phyloP scores from a whole-genome alignment of 2,329 filamentous ascomycete species.

The Penicillium janthinellum region DNA sequence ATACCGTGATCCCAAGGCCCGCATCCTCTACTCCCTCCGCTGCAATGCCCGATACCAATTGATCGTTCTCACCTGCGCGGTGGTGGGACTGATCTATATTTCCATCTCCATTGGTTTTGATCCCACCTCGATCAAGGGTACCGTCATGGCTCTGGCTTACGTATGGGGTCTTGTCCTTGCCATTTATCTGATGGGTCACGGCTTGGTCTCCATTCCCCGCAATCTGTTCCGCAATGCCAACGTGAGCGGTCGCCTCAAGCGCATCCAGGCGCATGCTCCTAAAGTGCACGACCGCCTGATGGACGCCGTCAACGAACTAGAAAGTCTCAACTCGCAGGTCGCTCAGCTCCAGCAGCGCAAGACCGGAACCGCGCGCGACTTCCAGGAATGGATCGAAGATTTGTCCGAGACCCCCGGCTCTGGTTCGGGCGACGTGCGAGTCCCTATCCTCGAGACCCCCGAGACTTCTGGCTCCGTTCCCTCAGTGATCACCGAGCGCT shows the following conservation, averaged over 20 bases:
- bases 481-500: slow-evolving; percentile 86
- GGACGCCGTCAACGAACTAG: slow-evolving; percentile 76
- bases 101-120: slow-evolving; percentile 75
- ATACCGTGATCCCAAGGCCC: slow-evolving; percentile 80
- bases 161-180: slow-evolving; percentile 89
- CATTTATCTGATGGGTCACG: slow-evolving; percentile 97
- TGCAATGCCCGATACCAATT: slow-evolving; percentile 87
- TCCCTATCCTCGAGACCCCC: slow-evolving; percentile 39
- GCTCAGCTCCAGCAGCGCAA: slow-evolving; percentile 78
- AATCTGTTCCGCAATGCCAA: slow-evolving; percentile 77
- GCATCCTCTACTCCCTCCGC: slow-evolving; percentile 80
- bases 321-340: slow-evolving; percentile 80
- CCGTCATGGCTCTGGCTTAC: slow-evolving; percentile 92
- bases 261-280: slow-evolving; percentile 77
- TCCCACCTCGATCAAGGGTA: slow-evolving; percentile 72
- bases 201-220: slow-evolving; percentile 86
- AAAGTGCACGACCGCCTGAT: slow-evolving; percentile 83
- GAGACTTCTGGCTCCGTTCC: slow-evolving; percentile 56
- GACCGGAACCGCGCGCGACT: slow-evolving; percentile 71
- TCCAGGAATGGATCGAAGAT: slow-evolving; percentile 95
- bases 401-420: slow-evolving; percentile 69
- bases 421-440: slow-evolving; percentile 64
- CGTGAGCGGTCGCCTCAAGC: slow-evolving; percentile 70
- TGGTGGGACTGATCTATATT: slow-evolving; percentile 78
- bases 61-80: slow-evolving; percentile 70